A percentile compares a stretch with the other conserved stretches of the same genome.
These are phyloP conservation scores for Hura crepitans DNA, from an alignment of 441 rosid genomes.

Conservation along the genomic window DNA sequence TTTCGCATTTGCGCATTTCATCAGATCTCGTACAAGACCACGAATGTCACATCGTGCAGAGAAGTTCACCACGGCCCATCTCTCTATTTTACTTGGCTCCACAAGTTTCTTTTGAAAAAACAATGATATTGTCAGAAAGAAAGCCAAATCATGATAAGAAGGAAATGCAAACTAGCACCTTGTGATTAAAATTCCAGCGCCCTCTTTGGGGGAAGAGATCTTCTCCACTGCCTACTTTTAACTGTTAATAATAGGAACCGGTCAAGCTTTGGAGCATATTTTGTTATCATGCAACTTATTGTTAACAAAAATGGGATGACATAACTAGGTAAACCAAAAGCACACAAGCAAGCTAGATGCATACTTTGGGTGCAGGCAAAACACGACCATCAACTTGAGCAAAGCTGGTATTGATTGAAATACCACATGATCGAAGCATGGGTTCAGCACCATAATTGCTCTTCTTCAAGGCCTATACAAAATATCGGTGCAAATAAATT, in stretches of 20 bases:
- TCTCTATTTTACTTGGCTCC: conserved; percentile 52
- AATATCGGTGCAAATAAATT: neutral
- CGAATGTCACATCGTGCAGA: conserved; percentile 65
- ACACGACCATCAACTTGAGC: conserved; percentile 78
- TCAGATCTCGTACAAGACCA: conserved; percentile 45
- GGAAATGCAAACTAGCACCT: conserved; percentile 34
- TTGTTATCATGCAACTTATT: neutral
- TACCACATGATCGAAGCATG: conserved; percentile 60
- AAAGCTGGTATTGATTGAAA: conserved; percentile 49
- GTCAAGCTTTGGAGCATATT: neutral
- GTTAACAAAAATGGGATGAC: neutral
- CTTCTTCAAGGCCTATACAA: conserved; percentile 49
- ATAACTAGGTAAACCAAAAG: neutral
- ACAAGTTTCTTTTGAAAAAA: conserved; percentile 52
- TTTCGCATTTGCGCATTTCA: conserved; percentile 51
- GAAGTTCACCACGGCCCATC: conserved; percentile 72
- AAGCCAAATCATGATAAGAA: conserved; percentile 3
- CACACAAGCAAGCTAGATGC: neutral
- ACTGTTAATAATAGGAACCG: conserved; percentile 28
- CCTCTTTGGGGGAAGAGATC: conserved; percentile 63
- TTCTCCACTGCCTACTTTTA: conserved; percentile 67
- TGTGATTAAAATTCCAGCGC: conserved; percentile 75
- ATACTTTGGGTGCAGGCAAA: conserved; percentile 62
- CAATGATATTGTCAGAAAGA: conserved; percentile 20
- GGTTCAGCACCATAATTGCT: conserved; percentile 66